Evolutionary conservation across 352 stramenopile species (phyloP).

Genomic region (Phytopythium ostracodes): DNA sequence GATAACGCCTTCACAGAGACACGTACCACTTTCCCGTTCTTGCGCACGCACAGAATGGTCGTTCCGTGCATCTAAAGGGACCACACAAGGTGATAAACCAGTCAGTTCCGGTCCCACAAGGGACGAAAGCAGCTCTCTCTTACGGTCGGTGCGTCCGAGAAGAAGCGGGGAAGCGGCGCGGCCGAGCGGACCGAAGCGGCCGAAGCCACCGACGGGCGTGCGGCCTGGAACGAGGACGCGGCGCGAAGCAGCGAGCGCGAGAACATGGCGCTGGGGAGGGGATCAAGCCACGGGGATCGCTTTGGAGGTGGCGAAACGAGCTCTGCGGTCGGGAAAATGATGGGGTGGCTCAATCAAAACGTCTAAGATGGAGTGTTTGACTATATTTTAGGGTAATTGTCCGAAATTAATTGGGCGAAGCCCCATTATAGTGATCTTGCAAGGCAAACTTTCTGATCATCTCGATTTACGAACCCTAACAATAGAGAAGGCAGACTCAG

Average conservation of each 20-base stretch:
- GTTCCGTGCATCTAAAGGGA: constrained; percentile 89
- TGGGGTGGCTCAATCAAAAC: background rate
- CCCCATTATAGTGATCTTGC: no score
- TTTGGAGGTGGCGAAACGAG: background rate
- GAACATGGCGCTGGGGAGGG: constrained; percentile 33
- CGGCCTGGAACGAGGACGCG: constrained; percentile 14
- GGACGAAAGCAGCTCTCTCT: background rate
- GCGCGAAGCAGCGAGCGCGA: constrained; percentile 56
- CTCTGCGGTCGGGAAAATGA: background rate
- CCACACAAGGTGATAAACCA: background rate
- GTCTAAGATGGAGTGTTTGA: background rate
- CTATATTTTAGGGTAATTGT: background rate
- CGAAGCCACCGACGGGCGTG: background rate
- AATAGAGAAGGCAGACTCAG: no score
- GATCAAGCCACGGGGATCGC: background rate
- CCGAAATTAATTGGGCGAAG: no score
- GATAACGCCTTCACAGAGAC: background rate
- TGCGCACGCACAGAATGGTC: constrained; percentile 98
- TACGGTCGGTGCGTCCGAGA: constrained; percentile 58
- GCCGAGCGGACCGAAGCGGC: constrained; percentile 9
- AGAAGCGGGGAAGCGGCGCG: constrained; percentile 24
- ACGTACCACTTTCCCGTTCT: constrained; percentile 95
- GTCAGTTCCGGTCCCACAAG: background rate
- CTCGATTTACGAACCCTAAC: no score
- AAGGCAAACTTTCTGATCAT: no score